Conservation (phyloP, 1,284 basidiomycete genomes). For the Austropuccinia psidii region DNA sequence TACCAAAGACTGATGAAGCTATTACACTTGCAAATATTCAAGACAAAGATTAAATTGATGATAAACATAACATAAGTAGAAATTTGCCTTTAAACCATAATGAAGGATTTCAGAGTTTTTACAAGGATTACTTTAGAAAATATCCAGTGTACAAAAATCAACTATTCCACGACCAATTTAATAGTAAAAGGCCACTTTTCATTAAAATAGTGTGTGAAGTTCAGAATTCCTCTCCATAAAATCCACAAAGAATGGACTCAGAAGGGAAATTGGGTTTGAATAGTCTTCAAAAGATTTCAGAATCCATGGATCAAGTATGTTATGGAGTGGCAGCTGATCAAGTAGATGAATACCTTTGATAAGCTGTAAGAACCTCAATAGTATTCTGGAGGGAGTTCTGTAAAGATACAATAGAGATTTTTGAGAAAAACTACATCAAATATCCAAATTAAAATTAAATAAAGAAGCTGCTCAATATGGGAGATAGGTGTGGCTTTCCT, state of each 20-base stretch:
- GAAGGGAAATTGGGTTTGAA: conserved; percentile 9
- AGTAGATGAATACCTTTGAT: conserved; percentile 1
- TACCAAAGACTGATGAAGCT: too few relatives aligned
- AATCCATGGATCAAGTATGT: neutral
- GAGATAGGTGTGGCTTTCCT: conserved; percentile 1
- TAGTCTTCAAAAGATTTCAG: conserved; percentile 7
- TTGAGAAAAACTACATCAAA: neutral
- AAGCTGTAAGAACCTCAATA: neutral
- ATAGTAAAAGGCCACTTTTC: too few relatives aligned
- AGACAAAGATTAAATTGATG: too few relatives aligned
- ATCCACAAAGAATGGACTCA: neutral
- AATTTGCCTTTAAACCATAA: too few relatives aligned
- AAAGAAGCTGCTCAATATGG: neutral
- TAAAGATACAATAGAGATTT: neutral
- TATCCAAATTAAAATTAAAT: neutral
- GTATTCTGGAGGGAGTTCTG: neutral
- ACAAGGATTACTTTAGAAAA: too few relatives aligned
- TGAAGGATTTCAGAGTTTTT: too few relatives aligned
- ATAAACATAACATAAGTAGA: too few relatives aligned
- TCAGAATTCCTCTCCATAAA: too few relatives aligned
- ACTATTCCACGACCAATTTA: too few relatives aligned
- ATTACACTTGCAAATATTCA: too few relatives aligned
- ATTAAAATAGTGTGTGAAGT: too few relatives aligned
- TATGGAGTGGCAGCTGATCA: neutral
- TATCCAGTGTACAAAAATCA: too few relatives aligned